A percentile compares a stretch with the other conserved stretches of the same genome.
phyloP scores from a whole-genome alignment of 192 early-diverging fungal species.

The Paraglomus occultum region DNA sequence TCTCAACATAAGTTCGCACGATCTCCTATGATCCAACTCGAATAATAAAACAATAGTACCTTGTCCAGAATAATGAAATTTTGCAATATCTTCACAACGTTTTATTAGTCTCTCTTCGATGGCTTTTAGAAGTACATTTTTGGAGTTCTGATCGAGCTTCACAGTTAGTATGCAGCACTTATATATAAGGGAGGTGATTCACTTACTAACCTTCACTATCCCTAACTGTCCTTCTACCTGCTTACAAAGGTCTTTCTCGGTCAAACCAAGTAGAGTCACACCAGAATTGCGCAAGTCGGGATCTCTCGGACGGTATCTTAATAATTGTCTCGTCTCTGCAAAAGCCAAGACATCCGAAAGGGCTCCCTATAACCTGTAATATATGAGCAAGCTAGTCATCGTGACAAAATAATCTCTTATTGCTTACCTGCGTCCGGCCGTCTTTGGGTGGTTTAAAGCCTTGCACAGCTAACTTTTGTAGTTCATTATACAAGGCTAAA shows the following conservation, averaged over 20 bases:
- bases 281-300: neutral
- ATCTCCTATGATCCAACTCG: too few species aligned
- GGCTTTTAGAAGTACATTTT: neutral
- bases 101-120: constrained; percentile 10
- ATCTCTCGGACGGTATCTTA: constrained; percentile 16
- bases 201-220: neutral
- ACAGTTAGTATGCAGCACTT: neutral
- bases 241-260: constrained; percentile 6
- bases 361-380: neutral
- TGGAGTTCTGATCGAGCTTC: neutral
- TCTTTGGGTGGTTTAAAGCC: neutral
- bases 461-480: constrained; percentile 5
- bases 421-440: neutral
- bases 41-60: neutral
- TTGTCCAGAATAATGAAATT: constrained; percentile 13
- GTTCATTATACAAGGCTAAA: constrained; percentile 15
- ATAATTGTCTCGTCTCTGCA: constrained; percentile 20
- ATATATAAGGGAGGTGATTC: neutral
- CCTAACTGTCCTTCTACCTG: neutral
- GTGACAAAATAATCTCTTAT: too few species aligned
- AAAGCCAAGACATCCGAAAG: constrained; percentile 7
- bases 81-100: constrained; percentile 12
- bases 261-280: constrained; percentile 10
- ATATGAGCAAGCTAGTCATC: too few species aligned
- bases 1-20: neutral